These are phyloP conservation scores for Acanthamoeba triangularis DNA, from an alignment of 208 protist genomes.

Conservation along the genomic window DNA sequence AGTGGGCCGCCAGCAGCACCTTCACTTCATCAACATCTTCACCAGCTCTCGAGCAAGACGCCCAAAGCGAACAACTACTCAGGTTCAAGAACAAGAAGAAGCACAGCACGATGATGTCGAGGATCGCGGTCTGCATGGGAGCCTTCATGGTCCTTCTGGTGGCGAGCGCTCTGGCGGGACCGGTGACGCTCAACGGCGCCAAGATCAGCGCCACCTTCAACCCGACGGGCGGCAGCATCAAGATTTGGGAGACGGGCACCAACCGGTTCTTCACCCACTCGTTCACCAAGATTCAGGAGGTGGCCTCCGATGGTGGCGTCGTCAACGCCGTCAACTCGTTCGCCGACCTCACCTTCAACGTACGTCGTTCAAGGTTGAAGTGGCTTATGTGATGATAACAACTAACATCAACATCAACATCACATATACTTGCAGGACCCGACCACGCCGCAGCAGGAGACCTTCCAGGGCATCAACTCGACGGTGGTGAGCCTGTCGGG, in stretches of 20 bases:
- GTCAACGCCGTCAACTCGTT: conserved; percentile 52
- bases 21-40: not conserved
- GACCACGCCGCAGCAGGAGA: not conserved
- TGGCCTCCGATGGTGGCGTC: not conserved
- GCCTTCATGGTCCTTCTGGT: not conserved
- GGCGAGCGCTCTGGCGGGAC: not conserved
- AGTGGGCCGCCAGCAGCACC: not conserved
- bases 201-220: not conserved
- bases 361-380: not conserved
- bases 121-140: not conserved
- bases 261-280: not conserved
- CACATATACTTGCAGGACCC: not conserved
- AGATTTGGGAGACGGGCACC: not conserved
- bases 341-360: conserved; percentile 6
- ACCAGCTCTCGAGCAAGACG: not conserved
- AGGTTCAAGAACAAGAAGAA: not conserved
- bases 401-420: too few relatives aligned
- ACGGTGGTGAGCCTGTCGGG: not conserved
- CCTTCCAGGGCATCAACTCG: conserved; percentile 11
- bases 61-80: not conserved
- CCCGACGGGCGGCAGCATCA: not conserved
- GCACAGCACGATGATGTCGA: not conserved
- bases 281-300: conserved; percentile 26
- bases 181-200: not conserved
- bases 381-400: too few relatives aligned